phyloP scores from a whole-genome alignment of 306 rosid genomes.

The Sicyos baderoa region DNA sequence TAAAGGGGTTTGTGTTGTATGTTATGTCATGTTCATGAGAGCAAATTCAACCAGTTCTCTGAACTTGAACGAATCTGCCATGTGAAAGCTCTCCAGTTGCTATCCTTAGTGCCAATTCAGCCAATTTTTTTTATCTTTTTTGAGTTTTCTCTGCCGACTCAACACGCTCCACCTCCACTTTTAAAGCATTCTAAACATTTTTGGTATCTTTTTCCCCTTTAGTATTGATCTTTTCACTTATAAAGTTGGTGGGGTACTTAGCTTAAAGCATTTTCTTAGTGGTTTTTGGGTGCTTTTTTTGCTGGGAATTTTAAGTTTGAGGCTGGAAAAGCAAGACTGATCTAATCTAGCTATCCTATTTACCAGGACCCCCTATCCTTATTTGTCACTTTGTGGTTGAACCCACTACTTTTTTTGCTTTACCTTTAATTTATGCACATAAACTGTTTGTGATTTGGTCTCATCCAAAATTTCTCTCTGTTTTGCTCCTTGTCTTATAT shows the following conservation, averaged over 20 bases:
- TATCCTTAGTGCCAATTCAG: not conserved
- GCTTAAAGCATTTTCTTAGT: conserved; percentile 14
- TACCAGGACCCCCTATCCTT: not conserved
- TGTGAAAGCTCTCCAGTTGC: conserved; percentile 13
- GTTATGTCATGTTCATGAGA: conserved; percentile 8
- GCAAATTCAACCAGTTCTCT: conserved; percentile 12
- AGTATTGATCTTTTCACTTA: not conserved
- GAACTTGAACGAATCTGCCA: not conserved
- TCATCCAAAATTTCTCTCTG: conserved; percentile 16
- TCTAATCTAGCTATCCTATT: not conserved
- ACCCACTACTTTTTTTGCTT: not conserved
- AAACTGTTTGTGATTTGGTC: conserved; percentile 12
- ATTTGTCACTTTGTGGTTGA: conserved; percentile 14
- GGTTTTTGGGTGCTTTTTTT: conserved; percentile 13
- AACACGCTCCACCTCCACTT: conserved; percentile 6
- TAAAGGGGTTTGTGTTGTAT: not conserved
- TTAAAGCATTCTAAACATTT: not conserved
- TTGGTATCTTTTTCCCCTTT: not conserved
- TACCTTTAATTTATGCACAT: conserved; percentile 3
- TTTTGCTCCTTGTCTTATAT: conserved; percentile 11
- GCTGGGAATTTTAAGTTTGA: conserved; percentile 10
- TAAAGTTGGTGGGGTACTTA: too few relatives aligned
- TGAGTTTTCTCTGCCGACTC: not conserved
- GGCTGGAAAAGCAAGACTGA: not conserved
- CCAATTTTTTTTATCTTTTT: not conserved